Percentiles rank a stretch among this genome's conserved stretches.
These are phyloP conservation scores for Iris macrosiphon DNA, from an alignment of 106 monocot species.

Conservation along the genomic window DNA sequence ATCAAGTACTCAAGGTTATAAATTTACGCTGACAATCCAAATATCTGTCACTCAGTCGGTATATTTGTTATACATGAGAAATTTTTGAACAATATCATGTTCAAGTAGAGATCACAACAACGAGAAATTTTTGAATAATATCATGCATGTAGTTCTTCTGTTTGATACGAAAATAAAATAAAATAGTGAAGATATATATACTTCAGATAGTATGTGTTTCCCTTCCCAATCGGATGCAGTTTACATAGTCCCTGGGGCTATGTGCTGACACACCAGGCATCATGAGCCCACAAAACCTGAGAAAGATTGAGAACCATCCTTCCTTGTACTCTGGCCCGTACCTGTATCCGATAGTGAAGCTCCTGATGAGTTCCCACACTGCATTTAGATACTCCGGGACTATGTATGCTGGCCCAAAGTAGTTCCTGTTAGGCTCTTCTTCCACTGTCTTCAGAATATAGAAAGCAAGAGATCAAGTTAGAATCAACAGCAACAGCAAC, in stretches of 20 bases:
- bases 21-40: too few species aligned
- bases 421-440: slow-evolving; percentile 86
- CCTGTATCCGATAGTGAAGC: slow-evolving; percentile 39
- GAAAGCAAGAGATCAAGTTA: background rate
- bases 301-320: slow-evolving; percentile 29
- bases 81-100: too few species aligned
- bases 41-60: too few species aligned
- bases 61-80: too few species aligned
- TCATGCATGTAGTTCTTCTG: too few species aligned
- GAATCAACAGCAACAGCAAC: too few species aligned
- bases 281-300: slow-evolving; percentile 39
- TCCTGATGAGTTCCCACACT: slow-evolving; percentile 44
- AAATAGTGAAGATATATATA: too few species aligned
- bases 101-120: too few species aligned
- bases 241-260: slow-evolving; percentile 73
- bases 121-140: too few species aligned
- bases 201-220: too few species aligned
- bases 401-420: slow-evolving; percentile 34
- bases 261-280: slow-evolving; percentile 71
- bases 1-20: too few species aligned
- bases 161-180: too few species aligned
- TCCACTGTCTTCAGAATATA: slow-evolving; percentile 25
- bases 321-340: slow-evolving; percentile 61
- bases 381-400: slow-evolving; percentile 49
- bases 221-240: slow-evolving; percentile 52